phyloP scores from a whole-genome alignment of 1,139 yeast genomes.

The Sporopachydermia cereana region DNA sequence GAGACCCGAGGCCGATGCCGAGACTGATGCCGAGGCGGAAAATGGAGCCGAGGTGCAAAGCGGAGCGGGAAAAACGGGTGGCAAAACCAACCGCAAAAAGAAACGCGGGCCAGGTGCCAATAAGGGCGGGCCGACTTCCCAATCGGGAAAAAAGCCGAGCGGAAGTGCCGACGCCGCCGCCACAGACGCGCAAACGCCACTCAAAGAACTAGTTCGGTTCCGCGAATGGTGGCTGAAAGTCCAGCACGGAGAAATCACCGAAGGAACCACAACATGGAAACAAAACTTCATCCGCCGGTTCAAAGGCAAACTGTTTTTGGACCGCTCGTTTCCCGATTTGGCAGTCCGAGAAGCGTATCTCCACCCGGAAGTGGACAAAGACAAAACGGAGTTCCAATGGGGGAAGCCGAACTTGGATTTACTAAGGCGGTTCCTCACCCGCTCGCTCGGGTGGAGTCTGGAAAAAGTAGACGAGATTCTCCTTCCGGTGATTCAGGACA shows the following conservation, averaged over 20 bases:
- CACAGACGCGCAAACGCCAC: not conserved
- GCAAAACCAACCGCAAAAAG: constrained; percentile 19
- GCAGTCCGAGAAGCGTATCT: constrained; percentile 63
- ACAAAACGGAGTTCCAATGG: constrained; percentile 72
- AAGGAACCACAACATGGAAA: constrained; percentile 29
- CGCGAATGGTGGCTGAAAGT: constrained; percentile 45
- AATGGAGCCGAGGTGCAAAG: not conserved
- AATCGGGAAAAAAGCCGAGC: not conserved
- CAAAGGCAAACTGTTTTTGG: constrained; percentile 52
- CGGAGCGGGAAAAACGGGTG: not conserved
- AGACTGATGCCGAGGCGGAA: constrained; percentile 14
- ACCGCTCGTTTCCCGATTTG: constrained; percentile 57
- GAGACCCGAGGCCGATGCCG: constrained; percentile 21
- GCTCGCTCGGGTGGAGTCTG: constrained; percentile 73
- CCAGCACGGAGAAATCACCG: constrained; percentile 27
- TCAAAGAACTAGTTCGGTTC: constrained; percentile 26
- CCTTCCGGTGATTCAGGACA: constrained; percentile 76
- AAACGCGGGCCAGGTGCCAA: not conserved
- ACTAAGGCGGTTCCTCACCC: constrained; percentile 56
- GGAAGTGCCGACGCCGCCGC: not conserved
- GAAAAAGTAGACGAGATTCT: constrained; percentile 71
- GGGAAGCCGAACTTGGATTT: constrained; percentile 81
- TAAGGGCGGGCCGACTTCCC: constrained; percentile 8
- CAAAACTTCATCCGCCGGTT: constrained; percentile 41
- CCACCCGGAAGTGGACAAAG: constrained; percentile 75